Percentiles rank a stretch among this genome's conserved stretches.
These are phyloP conservation scores for Euptelea pleiosperma DNA, from an alignment of 164 flowering plant genomes.

Conservation along the genomic window DNA sequence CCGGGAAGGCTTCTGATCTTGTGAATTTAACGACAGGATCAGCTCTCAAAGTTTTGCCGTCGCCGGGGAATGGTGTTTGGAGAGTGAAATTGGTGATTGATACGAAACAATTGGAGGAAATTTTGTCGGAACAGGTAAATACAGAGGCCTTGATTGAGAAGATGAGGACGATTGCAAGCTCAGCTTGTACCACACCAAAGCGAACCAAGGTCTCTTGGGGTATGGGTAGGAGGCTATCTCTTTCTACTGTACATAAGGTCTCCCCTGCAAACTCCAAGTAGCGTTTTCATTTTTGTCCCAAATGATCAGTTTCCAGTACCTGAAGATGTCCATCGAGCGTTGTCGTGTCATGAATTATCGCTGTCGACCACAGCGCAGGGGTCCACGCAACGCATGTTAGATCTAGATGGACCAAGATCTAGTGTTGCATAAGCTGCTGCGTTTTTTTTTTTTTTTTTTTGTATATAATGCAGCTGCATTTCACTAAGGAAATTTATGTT, in stretches of 20 bases:
- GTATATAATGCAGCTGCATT: no score
- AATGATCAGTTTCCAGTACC: no score
- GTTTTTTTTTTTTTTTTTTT: no score
- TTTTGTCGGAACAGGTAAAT: constrained; percentile 52
- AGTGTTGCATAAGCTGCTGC: no score
- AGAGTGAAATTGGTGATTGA: constrained; percentile 61
- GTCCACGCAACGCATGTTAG: no score
- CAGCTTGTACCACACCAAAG: constrained; percentile 4
- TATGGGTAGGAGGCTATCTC: constrained; percentile 22
- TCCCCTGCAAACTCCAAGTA: background rate
- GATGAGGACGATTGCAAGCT: constrained; percentile 53
- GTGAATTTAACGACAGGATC: constrained; percentile 24
- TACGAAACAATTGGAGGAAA: constrained; percentile 50
- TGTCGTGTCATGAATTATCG: no score
- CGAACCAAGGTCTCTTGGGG: constrained; percentile 19
- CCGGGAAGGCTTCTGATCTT: constrained; percentile 12
- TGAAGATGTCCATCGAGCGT: no score
- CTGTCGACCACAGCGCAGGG: no score
- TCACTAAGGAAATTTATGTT: no score
- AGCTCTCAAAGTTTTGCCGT: constrained; percentile 43
- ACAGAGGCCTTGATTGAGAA: constrained; percentile 66
- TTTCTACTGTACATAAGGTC: constrained; percentile 15
- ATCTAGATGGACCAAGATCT: no score
- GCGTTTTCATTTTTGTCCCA: no score
- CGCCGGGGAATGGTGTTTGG: constrained; percentile 56